Base-by-base conservation (phyloP, 129 eudicot genomes). In the Scalesia atractyloides region DNA sequence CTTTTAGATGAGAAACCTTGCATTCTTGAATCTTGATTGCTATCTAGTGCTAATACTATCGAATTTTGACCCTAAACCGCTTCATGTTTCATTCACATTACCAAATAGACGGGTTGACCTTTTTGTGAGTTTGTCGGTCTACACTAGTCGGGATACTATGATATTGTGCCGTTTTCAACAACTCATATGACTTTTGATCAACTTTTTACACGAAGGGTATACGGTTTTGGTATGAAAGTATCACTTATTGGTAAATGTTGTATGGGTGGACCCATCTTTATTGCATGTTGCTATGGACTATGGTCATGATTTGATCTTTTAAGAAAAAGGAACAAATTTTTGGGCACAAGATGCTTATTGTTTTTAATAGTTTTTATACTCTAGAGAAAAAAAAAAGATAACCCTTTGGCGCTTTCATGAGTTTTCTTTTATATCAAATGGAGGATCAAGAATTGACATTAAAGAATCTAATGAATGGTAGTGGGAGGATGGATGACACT, bases 401-500 rank as follows among this genome's bases (percentile, higher is more conserved):
- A 66, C 19, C 20, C 9, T 71, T 73, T 70, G 77, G 79, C 74
- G 79, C 86, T 72, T 83, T 75, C 71, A 80, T 64, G 76, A 65
- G 77, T 48, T 60, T 77, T 19, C 30, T 26, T 79, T 36, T 22
- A 53, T 73, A 67, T 54, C 57, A 70, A 78, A 68, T 66, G 75
- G 64, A 78, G 68, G 68, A 79, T 76, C 84, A 70, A 63, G 56
- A 72, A 67, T 73, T 65, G 81, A 73, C 76, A 47, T 54, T 15
- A 60, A 15, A 52, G 86, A 84, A 86, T 80, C 76, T 72, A 61
- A 56, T 70, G 70, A 65, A 76, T 79, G 84, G 77, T 66, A 73
- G 89, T 87, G 91, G 89, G 79, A 52, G 62, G 48, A 70, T 70
- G 76, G 76, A 66, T 72, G 12, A 15, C 66, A 70, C 84, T 82